phyloP scores from a whole-genome alignment of 768 basidiomycete genomes.

The Symmetrospora coprosmae region DNA sequence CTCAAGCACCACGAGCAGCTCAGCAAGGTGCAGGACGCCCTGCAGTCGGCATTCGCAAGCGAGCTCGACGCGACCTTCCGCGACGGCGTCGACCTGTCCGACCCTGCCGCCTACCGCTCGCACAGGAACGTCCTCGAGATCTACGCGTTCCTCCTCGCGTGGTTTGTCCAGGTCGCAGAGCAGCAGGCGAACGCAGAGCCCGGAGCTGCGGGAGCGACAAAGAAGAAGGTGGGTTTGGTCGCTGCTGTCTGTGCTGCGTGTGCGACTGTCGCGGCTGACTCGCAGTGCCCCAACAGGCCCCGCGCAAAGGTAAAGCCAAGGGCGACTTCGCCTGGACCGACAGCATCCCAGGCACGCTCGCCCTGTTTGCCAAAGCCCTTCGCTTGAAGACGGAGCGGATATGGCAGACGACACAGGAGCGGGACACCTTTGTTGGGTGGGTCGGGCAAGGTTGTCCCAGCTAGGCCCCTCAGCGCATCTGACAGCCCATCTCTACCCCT shows the following conservation, averaged over 20 bases:
- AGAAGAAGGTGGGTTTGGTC: slow-evolving; percentile 28
- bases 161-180: slow-evolving; percentile 74
- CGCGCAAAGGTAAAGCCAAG: slow-evolving; percentile 15
- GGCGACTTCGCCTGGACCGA: slow-evolving; percentile 58
- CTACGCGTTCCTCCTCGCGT: slow-evolving; percentile 80
- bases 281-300: slow-evolving; percentile 21
- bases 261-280: slow-evolving; percentile 31
- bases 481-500: background rate
- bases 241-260: slow-evolving; percentile 33
- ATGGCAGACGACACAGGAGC: slow-evolving; percentile 75
- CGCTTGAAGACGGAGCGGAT: slow-evolving; percentile 57
- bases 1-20: slow-evolving; percentile 1
- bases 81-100: slow-evolving; percentile 50
- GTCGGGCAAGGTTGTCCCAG: slow-evolving; percentile 35
- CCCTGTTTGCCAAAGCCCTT: slow-evolving; percentile 58
- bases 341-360: slow-evolving; percentile 57
- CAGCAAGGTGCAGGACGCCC: slow-evolving; percentile 10
- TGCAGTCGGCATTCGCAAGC: slow-evolving; percentile 41
- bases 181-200: slow-evolving; percentile 47
- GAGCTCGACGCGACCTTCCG: slow-evolving; percentile 58
- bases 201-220: slow-evolving; percentile 38
- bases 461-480: background rate
- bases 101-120: slow-evolving; percentile 49
- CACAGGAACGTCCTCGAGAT: slow-evolving; percentile 71
- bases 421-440: slow-evolving; percentile 71